These are phyloP conservation scores for Lathyrus tuberosus DNA, from an alignment of 306 rosid genomes.

Conservation along the genomic window DNA sequence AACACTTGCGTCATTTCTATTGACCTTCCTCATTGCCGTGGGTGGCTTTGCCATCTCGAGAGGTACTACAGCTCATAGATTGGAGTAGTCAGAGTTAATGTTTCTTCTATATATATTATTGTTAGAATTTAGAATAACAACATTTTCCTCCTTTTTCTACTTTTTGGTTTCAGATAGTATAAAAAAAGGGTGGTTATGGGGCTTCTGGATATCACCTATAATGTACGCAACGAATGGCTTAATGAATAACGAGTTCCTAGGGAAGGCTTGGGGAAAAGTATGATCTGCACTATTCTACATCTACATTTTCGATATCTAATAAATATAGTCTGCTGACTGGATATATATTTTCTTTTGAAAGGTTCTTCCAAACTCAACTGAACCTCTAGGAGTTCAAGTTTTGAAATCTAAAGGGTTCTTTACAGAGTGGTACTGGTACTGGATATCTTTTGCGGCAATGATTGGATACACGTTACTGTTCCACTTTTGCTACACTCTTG, in stretches of 20 bases:
- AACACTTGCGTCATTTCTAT: slow-evolving; percentile 44
- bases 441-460: slow-evolving; percentile 42
- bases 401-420: slow-evolving; percentile 55
- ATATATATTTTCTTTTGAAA: slow-evolving; percentile 29
- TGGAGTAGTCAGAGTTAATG: not conserved
- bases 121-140: slow-evolving; percentile 8
- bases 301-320: slow-evolving; percentile 13
- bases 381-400: slow-evolving; percentile 48
- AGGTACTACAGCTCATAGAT: slow-evolving; percentile 44
- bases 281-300: not conserved
- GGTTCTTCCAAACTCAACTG: slow-evolving; percentile 47
- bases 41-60: slow-evolving; percentile 56
- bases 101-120: not conserved
- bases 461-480: slow-evolving; percentile 45
- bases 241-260: slow-evolving; percentile 48
- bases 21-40: slow-evolving; percentile 44
- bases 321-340: slow-evolving; percentile 19
- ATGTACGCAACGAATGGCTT: slow-evolving; percentile 53
- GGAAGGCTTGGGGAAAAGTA: slow-evolving; percentile 49
- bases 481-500: slow-evolving; percentile 45
- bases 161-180: slow-evolving; percentile 34
- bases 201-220: slow-evolving; percentile 49
- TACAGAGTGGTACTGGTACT: slow-evolving; percentile 42
- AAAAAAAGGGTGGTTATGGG: slow-evolving; percentile 53
- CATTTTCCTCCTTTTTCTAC: not conserved